phyloP scores from a whole-genome alignment of 768 basidiomycete species.

The Tricholoma bakamatsutake region DNA sequence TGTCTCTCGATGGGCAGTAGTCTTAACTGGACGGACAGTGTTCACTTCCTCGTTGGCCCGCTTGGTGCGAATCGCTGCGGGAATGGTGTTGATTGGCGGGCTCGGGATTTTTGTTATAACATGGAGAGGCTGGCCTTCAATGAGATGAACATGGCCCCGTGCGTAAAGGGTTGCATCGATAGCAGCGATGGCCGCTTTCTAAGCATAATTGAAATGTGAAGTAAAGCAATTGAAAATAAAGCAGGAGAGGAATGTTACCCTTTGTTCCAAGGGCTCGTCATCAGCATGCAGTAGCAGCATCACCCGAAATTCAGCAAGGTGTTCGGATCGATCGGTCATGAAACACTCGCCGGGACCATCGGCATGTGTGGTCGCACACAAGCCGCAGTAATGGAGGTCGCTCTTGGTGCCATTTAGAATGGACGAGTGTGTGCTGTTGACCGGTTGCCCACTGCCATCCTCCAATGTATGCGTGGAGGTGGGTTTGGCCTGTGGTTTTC shows the following conservation, averaged over 20 bases:
- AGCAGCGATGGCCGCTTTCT: slow-evolving; percentile 56
- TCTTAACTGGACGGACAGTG: not conserved
- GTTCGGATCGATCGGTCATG: slow-evolving; percentile 61
- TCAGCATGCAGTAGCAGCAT: slow-evolving; percentile 59
- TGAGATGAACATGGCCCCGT: slow-evolving; percentile 50
- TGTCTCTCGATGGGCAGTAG: not conserved
- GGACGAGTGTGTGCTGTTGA: slow-evolving; percentile 9
- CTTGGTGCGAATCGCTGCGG: not conserved
- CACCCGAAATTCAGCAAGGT: slow-evolving; percentile 63
- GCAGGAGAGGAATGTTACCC: slow-evolving; percentile 34
- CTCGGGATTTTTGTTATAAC: slow-evolving; percentile 30
- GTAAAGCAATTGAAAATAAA: not conserved
- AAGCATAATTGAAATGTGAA: slow-evolving; percentile 8
- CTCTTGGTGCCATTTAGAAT: slow-evolving; percentile 11
- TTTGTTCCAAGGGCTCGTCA: slow-evolving; percentile 59
- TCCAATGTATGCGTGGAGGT: not conserved
- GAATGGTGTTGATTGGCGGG: not conserved
- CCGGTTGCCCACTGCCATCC: not conserved
- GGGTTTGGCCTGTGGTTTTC: slow-evolving; percentile 14
- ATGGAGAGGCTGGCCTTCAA: slow-evolving; percentile 60
- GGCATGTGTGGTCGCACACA: slow-evolving; percentile 55
- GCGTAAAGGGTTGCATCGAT: slow-evolving; percentile 60
- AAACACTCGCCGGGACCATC: slow-evolving; percentile 41
- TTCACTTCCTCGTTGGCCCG: not conserved
- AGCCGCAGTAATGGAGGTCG: slow-evolving; percentile 39